Conservation (phyloP, 1,284 basidiomycete genomes). For the Rugosomyces carneus region DNA sequence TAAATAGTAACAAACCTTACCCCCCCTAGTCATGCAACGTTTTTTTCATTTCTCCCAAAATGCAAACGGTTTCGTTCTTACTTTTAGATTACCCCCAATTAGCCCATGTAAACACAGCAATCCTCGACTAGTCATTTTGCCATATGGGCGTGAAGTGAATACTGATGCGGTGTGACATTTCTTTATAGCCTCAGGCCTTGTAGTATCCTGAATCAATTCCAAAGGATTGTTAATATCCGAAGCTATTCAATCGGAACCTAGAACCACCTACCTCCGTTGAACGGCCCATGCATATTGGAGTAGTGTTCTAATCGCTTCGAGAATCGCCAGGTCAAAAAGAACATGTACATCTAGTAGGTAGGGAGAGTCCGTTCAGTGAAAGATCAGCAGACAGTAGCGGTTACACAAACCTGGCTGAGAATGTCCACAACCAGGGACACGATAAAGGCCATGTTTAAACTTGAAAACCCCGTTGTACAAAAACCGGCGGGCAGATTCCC, state of each 20-base stretch:
- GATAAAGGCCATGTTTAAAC: conserved; percentile 65
- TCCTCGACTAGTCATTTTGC: conserved; percentile 10
- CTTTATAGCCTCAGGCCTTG: conserved; percentile 30
- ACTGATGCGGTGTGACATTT: conserved; percentile 9
- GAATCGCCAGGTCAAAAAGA: conserved; percentile 68
- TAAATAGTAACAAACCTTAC: conserved; percentile 4
- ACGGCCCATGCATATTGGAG: conserved; percentile 55
- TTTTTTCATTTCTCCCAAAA: conserved; percentile 29
- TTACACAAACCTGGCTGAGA: conserved; percentile 54
- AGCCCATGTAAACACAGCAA: conserved; percentile 6
- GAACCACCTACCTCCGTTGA: conserved; percentile 46
- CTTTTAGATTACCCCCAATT: conserved; percentile 11
- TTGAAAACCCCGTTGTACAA: conserved; percentile 59
- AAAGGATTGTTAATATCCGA: neutral
- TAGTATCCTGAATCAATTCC: conserved; percentile 34
- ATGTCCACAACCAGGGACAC: conserved; percentile 60
- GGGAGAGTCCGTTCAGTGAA: conserved; percentile 12
- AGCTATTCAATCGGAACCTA: neutral
- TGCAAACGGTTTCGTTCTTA: conserved; percentile 11
- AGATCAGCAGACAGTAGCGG: conserved; percentile 11
- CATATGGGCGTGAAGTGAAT: conserved; percentile 10
- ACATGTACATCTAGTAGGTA: conserved; percentile 63
- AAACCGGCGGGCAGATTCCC: conserved; percentile 52
- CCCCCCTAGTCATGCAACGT: conserved; percentile 26
- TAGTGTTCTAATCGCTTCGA: conserved; percentile 65